phyloP scores from a whole-genome alignment of 2,329 filamentous ascomycete genomes.

The Penicillium freii region DNA sequence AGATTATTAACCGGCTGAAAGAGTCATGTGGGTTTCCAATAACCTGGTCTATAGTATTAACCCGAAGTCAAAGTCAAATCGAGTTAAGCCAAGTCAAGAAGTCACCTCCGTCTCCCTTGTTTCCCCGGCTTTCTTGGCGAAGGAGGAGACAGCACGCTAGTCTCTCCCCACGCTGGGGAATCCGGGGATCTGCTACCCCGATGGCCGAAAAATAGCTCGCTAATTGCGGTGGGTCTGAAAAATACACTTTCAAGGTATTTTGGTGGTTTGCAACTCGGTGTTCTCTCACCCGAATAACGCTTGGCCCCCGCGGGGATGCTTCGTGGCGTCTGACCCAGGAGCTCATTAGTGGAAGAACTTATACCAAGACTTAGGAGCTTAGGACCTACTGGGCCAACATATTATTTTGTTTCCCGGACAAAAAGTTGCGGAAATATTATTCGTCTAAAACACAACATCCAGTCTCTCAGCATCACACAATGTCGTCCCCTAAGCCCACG shows the following conservation, averaged over 20 bases:
- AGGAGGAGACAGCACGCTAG: neutral
- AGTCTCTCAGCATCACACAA: conserved; percentile 7
- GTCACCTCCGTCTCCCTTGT: neutral
- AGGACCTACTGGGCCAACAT: neutral
- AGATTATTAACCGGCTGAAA: neutral
- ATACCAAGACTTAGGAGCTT: neutral
- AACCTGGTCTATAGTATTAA: neutral
- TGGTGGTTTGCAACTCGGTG: conserved; percentile 3
- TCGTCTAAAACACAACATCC: neutral
- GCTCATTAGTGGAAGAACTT: conserved; percentile 18
- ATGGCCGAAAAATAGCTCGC: neutral
- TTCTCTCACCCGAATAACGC: conserved; percentile 19
- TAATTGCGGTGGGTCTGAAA: neutral
- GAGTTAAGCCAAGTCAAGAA: neutral
- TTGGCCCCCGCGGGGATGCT: conserved; percentile 16
- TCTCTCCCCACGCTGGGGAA: neutral
- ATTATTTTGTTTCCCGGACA: neutral
- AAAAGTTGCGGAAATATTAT: neutral
- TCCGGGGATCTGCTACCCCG: conserved; percentile 23
- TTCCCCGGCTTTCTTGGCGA: conserved; percentile 9
- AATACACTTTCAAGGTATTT: neutral
- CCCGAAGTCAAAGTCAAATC: neutral
- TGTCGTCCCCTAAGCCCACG: conserved; percentile 19
- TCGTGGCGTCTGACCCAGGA: conserved; percentile 11
- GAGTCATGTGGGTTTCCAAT: neutral